phyloP scores from a whole-genome alignment of 78 protist genomes.

The Parvularia atlantis region DNA sequence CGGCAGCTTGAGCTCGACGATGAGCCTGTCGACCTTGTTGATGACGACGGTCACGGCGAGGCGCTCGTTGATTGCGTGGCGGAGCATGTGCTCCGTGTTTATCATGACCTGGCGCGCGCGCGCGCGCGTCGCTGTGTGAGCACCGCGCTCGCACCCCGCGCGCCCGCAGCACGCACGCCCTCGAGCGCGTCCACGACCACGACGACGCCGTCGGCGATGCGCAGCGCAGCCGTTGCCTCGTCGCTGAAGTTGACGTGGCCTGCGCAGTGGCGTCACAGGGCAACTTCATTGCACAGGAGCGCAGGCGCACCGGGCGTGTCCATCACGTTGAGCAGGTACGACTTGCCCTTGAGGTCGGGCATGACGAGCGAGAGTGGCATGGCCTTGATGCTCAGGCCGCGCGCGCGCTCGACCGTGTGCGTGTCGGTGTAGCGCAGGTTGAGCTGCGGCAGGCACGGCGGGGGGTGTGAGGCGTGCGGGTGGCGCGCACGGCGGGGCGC shows the following conservation, averaged over 20 bases:
- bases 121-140: not conserved
- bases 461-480: no score
- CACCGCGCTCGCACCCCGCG: not conserved
- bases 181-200: constrained; percentile 92
- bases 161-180: constrained; percentile 49
- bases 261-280: no score
- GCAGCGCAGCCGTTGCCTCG: constrained; percentile 65
- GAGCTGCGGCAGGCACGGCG: not conserved
- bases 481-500: no score
- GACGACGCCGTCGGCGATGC: constrained; percentile 86
- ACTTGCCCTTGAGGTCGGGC: constrained; percentile 58
- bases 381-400: constrained; percentile 78
- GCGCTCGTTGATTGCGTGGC: constrained; percentile 47
- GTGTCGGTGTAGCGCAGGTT: constrained; percentile 80
- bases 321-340: constrained; percentile 78
- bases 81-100: constrained; percentile 62
- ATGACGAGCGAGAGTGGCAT: constrained; percentile 86
- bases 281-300: not conserved
- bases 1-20: constrained; percentile 91
- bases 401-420: constrained; percentile 79
- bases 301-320: constrained; percentile 96
- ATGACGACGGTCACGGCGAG: constrained; percentile 52
- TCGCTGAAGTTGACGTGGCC: constrained; percentile 25
- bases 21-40: constrained; percentile 86
- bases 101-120: constrained; percentile 33